Evolutionary conservation across 78 protist genomes (phyloP).

Genomic region (slime mould (Dictyostelium discoideum)): dicty_2.7 NC_007091.3:685501-686000

Average conservation of each 20-base stretch:
- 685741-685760: neutral
- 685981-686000: neutral
- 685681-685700: constrained; percentile 32
- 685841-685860: neutral
- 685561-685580: neutral
- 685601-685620: neutral
- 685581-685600: neutral
- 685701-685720: constrained; percentile 32
- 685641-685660: constrained; percentile 31
- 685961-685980: neutral
- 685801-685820: neutral
- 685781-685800: neutral
- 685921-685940: neutral
- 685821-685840: neutral
- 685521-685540: neutral
- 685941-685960: neutral
- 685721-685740: neutral
- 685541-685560: neutral
- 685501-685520: constrained; percentile 23
- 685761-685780: neutral
- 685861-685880: neutral
- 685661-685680: constrained; percentile 13
- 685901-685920: neutral
- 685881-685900: neutral
- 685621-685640: constrained; percentile 16